phyloP scores from a whole-genome alignment of 192 early-diverging fungal species.

The Backusella macrospora region DNA sequence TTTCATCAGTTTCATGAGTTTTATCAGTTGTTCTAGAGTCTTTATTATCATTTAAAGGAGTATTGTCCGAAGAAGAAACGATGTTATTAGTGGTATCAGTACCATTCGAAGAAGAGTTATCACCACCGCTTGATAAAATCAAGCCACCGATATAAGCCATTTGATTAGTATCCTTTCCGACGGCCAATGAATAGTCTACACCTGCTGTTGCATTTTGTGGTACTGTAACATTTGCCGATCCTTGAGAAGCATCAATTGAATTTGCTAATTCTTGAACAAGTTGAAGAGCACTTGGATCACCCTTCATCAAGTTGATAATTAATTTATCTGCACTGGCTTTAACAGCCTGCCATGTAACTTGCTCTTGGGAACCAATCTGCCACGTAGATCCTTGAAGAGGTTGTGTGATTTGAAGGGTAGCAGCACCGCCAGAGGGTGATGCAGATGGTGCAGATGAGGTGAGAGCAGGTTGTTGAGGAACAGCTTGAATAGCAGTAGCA shows the following conservation, averaged over 20 bases:
- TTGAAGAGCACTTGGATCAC: conserved; percentile 18
- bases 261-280: conserved; percentile 12
- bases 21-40: background rate
- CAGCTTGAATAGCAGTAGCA: conserved; percentile 1
- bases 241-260: conserved; percentile 9
- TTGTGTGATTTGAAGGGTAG: conserved; percentile 21
- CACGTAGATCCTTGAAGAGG: conserved; percentile 26
- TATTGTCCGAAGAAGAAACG: background rate
- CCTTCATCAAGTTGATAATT: conserved; percentile 30
- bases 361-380: conserved; percentile 21
- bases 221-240: conserved; percentile 10
- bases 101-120: background rate
- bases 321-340: conserved; percentile 14
- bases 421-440: background rate
- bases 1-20: background rate
- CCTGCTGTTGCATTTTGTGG: conserved; percentile 25
- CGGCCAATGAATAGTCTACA: conserved; percentile 24
- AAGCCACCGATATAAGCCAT: conserved; percentile 34
- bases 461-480: background rate
- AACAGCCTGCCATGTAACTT: conserved; percentile 19
- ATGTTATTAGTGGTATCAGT: background rate
- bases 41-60: background rate
- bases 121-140: background rate
- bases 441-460: background rate
- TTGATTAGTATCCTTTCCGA: conserved; percentile 17